Percentiles rank a stretch among this genome's conserved stretches.
Conservation (phyloP, 2,329 filamentous ascomycete genomes). For the Fusarium praegraminearum region DNA sequence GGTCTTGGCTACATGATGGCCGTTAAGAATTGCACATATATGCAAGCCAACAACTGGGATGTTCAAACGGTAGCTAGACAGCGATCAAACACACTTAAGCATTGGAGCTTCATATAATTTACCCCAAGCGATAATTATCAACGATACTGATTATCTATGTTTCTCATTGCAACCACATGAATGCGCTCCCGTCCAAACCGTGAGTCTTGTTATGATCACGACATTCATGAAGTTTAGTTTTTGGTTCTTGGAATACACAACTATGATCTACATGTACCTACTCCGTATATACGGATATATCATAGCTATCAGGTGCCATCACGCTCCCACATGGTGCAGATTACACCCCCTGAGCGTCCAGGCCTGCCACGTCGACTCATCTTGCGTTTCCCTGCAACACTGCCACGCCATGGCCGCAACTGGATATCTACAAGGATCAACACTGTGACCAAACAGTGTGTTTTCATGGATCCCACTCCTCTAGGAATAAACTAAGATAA, state of each 20-base stretch:
- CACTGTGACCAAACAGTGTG: not conserved
- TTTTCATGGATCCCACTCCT: constrained; percentile 5
- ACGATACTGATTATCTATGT: not conserved
- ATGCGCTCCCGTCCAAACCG: not conserved
- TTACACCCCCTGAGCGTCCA: not conserved
- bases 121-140: not conserved
- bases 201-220: no score
- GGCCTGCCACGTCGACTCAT: constrained; percentile 8
- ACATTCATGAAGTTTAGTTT: not conserved
- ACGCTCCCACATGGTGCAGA: not conserved
- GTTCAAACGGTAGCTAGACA: constrained; percentile 1
- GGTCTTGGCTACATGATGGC: constrained; percentile 4
- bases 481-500: not conserved
- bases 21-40: not conserved
- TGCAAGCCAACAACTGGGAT: not conserved
- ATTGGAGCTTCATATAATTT: no score
- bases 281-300: no score
- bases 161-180: not conserved
- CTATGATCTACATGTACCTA: no score
- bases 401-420: constrained; percentile 22
- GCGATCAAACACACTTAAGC: not conserved
- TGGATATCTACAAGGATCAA: constrained; percentile 6
- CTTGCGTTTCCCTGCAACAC: not conserved
- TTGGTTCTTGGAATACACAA: not conserved
- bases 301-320: not conserved